Evolutionary conservation across 306 rosid species (phyloP).

Genomic region (Urtica urens): DNA sequence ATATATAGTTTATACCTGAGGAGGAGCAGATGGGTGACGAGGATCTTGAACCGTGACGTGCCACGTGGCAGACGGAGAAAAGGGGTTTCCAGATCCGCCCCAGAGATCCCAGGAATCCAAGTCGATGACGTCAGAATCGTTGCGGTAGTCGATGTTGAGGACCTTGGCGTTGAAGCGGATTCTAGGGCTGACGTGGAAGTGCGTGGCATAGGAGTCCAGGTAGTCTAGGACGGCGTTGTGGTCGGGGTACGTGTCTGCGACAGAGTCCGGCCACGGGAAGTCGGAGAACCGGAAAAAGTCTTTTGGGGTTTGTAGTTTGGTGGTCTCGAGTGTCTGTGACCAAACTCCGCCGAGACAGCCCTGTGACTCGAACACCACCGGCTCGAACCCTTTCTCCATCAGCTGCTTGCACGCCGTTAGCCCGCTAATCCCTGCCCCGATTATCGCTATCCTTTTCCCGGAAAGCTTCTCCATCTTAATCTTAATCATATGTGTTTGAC

Average conservation of each 20-base stretch:
- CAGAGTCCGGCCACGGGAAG: conserved; percentile 18
- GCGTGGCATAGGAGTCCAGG: conserved; percentile 13
- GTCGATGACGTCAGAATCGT: neutral
- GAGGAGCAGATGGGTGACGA: neutral
- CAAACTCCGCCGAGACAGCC: conserved; percentile 15
- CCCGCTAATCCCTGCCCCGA: conserved; percentile 24
- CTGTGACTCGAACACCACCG: conserved; percentile 12
- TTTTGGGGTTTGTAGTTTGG: conserved; percentile 21
- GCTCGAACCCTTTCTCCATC: conserved; percentile 13
- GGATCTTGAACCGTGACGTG: conserved; percentile 8
- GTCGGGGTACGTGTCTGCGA: conserved; percentile 8
- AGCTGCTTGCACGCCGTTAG: conserved; percentile 17
- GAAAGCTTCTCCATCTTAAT: too few species aligned
- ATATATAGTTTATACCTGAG: neutral
- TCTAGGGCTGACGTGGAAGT: conserved; percentile 10
- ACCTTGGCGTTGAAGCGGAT: conserved; percentile 17
- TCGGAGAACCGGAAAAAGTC: conserved; percentile 18
- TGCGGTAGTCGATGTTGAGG: conserved; percentile 3
- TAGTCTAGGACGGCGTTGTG: conserved; percentile 15
- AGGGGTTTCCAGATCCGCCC: conserved; percentile 13
- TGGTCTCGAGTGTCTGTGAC: conserved; percentile 18
- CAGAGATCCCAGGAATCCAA: conserved; percentile 14
- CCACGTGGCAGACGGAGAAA: conserved; percentile 11
- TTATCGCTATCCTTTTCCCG: conserved; percentile 3
- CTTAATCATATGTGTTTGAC: too few species aligned